A percentile compares a stretch with the other conserved stretches of the same genome.
phyloP scores from a whole-genome alignment of 164 flowering plant species.

The Cinnamomum micranthum region DNA sequence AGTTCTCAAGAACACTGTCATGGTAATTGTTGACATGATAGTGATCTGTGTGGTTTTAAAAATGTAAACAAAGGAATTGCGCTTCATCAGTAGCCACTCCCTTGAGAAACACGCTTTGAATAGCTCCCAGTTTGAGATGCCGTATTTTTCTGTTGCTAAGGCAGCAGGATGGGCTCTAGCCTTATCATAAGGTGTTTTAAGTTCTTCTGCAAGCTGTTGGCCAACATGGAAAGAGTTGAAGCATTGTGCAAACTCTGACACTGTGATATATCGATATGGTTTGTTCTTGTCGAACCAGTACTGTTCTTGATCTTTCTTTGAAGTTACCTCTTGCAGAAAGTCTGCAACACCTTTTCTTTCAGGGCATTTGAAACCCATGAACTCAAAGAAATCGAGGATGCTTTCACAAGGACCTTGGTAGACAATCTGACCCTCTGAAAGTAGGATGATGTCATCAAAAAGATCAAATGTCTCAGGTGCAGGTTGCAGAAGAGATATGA shows the following conservation, averaged over 20 bases:
- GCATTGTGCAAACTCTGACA: conserved; percentile 31
- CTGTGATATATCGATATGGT: conserved; percentile 38
- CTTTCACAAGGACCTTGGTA: conserved; percentile 52
- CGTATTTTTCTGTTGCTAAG: conserved; percentile 41
- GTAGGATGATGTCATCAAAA: conserved; percentile 52
- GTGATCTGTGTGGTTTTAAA: conserved; percentile 58
- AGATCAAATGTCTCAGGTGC: conserved; percentile 58
- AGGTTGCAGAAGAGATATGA: conserved; percentile 60
- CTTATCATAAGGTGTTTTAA: conserved; percentile 42
- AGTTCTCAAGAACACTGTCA: conserved; percentile 56
- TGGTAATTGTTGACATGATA: conserved; percentile 41
- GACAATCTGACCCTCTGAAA: conserved; percentile 53
- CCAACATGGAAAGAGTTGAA: conserved; percentile 41
- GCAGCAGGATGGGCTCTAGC: conserved; percentile 49
- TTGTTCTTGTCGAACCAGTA: conserved; percentile 40
- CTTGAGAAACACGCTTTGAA: conserved; percentile 51
- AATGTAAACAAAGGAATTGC: conserved; percentile 48
- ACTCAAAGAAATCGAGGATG: conserved; percentile 48
- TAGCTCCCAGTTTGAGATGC: conserved; percentile 46
- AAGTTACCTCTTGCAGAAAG: conserved; percentile 62
- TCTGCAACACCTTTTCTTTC: conserved; percentile 60
- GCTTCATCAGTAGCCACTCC: conserved; percentile 54
- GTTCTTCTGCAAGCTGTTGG: conserved; percentile 29
- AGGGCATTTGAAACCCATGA: conserved; percentile 52
- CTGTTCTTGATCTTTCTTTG: conserved; percentile 59